Evolutionary conservation across 805 yeast genomes (phyloP).

Genomic region (Wickerhamomyces mucosus): DNA sequence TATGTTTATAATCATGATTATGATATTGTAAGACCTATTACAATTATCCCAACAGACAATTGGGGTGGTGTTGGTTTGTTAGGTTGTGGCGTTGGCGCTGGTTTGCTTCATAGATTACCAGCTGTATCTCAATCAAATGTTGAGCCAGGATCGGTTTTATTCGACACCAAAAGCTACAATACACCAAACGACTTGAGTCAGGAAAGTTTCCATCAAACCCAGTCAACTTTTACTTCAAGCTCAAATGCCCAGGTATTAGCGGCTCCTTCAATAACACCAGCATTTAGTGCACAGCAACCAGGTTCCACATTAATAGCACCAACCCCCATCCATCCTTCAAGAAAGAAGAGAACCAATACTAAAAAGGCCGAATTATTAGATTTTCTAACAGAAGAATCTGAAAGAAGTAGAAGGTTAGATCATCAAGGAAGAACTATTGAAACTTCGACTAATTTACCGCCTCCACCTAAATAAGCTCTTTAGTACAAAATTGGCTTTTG

Average conservation of each 20-base stretch:
- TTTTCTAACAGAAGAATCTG: constrained; percentile 33
- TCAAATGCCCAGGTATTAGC: neutral
- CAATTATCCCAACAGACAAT: constrained; percentile 56
- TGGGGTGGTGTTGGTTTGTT: constrained; percentile 83
- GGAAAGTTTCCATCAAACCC: constrained; percentile 6
- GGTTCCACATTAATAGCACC: constrained; percentile 7
- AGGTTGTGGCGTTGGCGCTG: constrained; percentile 95
- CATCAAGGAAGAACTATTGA: constrained; percentile 16
- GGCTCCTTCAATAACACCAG: constrained; percentile 2
- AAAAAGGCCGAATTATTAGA: constrained; percentile 22
- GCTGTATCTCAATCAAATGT: constrained; percentile 35
- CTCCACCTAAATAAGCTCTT: constrained; percentile 23
- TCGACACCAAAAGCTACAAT: constrained; percentile 21
- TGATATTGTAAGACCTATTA: constrained; percentile 79
- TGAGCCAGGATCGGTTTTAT: constrained; percentile 30
- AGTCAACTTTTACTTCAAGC: neutral
- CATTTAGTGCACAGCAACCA: constrained; percentile 1
- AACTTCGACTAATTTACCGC: constrained; percentile 20
- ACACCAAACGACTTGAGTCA: constrained; percentile 5
- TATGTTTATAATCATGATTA: constrained; percentile 85
- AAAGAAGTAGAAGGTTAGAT: constrained; percentile 30
- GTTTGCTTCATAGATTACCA: constrained; percentile 80
- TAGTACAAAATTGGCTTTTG: no score
- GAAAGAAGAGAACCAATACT: constrained; percentile 16
- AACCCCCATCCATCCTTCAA: constrained; percentile 16